Base-by-base conservation (phyloP, 768 basidiomycete species). In the Amanita polypyramis region DNA sequence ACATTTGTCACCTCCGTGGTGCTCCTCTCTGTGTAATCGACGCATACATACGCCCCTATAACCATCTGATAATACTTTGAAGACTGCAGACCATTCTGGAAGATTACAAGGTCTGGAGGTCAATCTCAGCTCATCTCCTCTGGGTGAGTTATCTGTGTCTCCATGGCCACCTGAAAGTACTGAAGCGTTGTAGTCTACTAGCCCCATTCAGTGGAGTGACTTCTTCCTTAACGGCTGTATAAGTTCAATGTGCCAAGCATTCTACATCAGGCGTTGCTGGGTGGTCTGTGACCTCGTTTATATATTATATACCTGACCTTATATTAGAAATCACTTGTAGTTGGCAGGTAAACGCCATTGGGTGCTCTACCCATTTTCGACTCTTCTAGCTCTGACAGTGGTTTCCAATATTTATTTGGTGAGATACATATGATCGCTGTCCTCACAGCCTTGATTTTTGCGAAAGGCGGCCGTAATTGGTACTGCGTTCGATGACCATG, bases 261-360 rank as follows among this genome's bases (percentile, higher is more conserved):
- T 72, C 51, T 73, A 73, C 37, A 69, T 77, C 21, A 60, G 67
- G 32, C 61, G 70, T 45, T 76, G 76, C 49, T 79, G 74, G 72
- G 73, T 72, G 66, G 77, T 72, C 40, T 12, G 62, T 27, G 10
- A 14, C 25, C 37, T 5, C 21, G n/a, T 29, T 20, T 9, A 35
- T n/a, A n/a, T n/a, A n/a, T n/a, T n/a, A n/a, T n/a, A n/a, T 19
- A 25, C 3, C 5, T 40, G 21, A 15, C 19, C 20, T 34, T 20
- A 6, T 10, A 30, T 47, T 33, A 11, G 15, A 49, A 38, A 3
- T 38, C 21, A 11, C 38, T 2, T 12, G 7, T 50, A 76, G 76
- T 63, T 74, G 58, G 71, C 69, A 21, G 62, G 65, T 27, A 60
- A 57, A 49, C 69, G 57, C 14, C 54, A 37, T 1, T 70, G 66